These are phyloP conservation scores for Hibiscus trionum DNA, from an alignment of 345 rosid species.

Conservation along the genomic window DNA sequence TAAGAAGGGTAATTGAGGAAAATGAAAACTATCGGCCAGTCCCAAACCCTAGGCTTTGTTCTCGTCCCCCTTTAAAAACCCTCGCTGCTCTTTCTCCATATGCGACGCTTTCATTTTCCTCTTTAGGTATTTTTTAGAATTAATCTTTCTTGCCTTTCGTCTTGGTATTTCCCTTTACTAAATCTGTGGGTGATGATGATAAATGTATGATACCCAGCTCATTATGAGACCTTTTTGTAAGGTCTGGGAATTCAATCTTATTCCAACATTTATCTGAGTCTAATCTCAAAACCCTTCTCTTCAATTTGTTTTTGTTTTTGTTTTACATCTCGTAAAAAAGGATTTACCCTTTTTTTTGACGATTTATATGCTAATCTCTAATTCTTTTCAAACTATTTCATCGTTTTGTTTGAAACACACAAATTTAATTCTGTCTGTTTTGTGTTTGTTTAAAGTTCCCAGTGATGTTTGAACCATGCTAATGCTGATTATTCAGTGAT, in stretches of 20 bases:
- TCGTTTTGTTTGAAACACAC: background rate
- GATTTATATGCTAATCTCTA: too few relatives aligned
- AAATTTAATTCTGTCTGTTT: too few relatives aligned
- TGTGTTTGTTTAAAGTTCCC: background rate
- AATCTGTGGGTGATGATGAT: background rate
- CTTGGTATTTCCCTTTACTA: too few relatives aligned
- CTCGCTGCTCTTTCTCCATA: too few relatives aligned
- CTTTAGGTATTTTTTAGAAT: background rate
- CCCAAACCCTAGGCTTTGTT: too few relatives aligned
- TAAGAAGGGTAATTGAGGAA: too few relatives aligned
- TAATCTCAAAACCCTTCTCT: background rate
- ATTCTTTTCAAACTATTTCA: too few relatives aligned
- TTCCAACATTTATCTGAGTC: constrained; percentile 1
- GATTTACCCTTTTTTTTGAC: too few relatives aligned
- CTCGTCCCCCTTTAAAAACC: too few relatives aligned
- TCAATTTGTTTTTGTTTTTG: background rate
- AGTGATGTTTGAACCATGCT: constrained; percentile 5
- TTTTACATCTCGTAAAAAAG: background rate
- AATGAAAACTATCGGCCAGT: too few relatives aligned
- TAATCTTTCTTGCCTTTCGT: background rate
- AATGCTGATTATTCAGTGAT: constrained; percentile 4
- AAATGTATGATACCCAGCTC: background rate
- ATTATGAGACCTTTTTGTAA: background rate
- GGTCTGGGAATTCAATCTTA: background rate
- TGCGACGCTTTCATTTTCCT: background rate